Evolutionary conservation across 495 filamentous ascomycete genomes (phyloP), one percentile per base, ranked within the genome.

Genomic region (Pyrenula massariospora): DNA sequence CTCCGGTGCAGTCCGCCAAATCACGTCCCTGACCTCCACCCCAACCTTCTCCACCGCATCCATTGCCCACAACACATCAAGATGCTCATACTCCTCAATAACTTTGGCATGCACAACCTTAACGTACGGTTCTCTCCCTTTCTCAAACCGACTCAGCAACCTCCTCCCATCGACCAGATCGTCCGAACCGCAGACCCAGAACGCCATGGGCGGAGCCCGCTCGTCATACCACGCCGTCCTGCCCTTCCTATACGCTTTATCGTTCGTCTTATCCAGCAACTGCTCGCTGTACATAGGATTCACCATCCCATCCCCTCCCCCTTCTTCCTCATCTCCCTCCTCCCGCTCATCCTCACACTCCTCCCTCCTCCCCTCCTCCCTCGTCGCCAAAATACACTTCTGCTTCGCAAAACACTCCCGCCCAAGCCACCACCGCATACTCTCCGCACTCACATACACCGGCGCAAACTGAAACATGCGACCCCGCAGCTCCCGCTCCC

Each of bases 41-140:
- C 89, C 91, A 3, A 96, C 87, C 68, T 91, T 79, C 53, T 95
- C 88, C 21, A 89, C 80, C 0, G 82, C 78, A 66, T 96, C 90
- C 73, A 98, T 89, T 0, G 92, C 92, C 92, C 92, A 98, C 23
- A 98, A 78, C 2, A 96, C 91, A 71, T 98, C 92, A 23, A 98
- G 75, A 67, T 98, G 92, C 70, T 96, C 91, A 67, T 96, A 96
- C 54, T 87, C 92, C 1, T 90, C 82, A 24, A 98, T 87, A 22
- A 95, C 71, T 66, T 88, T 92, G 21, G 76, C 75, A 68, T 95
- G 87, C 42, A 96, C 87, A 3, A 98, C 68, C 36, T 73, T 69
- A 1, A 94, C 90, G 66, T 90, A 73, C 25, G 93, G 92, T 66
- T 98, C 92, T 21, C 86, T 71, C 0, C 89, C 88, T 22, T 81